Percentiles rank a stretch among this genome's conserved stretches.
phyloP scores from a whole-genome alignment of 352 stramenopile species.

The Pythium scleroteichum region DNA sequence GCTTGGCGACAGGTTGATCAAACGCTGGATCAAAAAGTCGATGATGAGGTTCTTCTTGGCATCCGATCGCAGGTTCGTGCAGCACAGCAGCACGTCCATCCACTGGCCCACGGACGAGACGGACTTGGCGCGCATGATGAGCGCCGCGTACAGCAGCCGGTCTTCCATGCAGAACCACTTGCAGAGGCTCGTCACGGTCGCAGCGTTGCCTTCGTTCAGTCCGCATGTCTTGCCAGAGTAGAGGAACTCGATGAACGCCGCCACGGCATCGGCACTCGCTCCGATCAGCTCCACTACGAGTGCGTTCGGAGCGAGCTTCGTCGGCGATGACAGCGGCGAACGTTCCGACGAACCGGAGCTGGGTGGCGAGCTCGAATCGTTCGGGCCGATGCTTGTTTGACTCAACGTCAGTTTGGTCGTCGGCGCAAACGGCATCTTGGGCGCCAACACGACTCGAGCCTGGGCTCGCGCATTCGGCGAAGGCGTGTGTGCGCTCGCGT shows the following conservation, averaged over 20 bases:
- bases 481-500: background rate
- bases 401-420: background rate
- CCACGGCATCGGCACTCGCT: conserved; percentile 40
- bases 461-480: conserved; percentile 6
- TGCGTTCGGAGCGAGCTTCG: background rate
- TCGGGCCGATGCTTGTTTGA: background rate
- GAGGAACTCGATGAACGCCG: conserved; percentile 59
- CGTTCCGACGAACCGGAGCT: background rate
- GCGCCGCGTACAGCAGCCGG: conserved; percentile 41
- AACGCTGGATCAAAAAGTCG: conserved; percentile 33
- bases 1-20: conserved; percentile 31
- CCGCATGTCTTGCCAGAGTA: conserved; percentile 46
- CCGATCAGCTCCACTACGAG: conserved; percentile 49
- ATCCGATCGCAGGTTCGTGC: conserved; percentile 27
- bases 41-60: conserved; percentile 30
- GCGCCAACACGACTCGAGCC: conserved; percentile 12
- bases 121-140: conserved; percentile 34
- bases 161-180: conserved; percentile 43
- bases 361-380: background rate
- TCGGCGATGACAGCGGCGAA: background rate
- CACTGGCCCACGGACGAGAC: conserved; percentile 39
- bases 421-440: conserved; percentile 23
- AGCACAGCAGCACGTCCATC: conserved; percentile 44
- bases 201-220: conserved; percentile 32
- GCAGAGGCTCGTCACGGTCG: conserved; percentile 43